Evolutionary conservation across 2,329 filamentous ascomycete species (phyloP).

Genomic region (Pestalotiopsis sp.): DNA sequence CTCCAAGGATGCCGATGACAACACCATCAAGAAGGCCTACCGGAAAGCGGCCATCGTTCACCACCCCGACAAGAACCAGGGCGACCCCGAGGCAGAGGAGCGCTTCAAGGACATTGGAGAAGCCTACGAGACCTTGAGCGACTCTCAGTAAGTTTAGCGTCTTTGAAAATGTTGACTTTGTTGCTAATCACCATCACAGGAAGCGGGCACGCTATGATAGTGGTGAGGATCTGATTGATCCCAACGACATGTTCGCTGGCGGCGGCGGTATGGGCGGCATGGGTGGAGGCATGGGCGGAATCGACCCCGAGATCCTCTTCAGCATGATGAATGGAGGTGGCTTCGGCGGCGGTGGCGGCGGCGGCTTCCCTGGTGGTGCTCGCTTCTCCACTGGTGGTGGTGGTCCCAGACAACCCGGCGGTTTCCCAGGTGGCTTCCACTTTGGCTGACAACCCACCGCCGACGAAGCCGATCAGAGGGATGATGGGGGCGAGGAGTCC

Average conservation of each 20-base stretch:
- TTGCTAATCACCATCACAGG: conserved; percentile 49
- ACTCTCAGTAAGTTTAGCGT: conserved; percentile 71
- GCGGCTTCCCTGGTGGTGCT: conserved; percentile 47
- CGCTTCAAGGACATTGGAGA: conserved; percentile 98
- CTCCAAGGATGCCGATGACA: conserved; percentile 80
- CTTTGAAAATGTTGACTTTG: background rate
- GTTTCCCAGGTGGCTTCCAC: conserved; percentile 57
- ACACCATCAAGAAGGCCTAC: conserved; percentile 95
- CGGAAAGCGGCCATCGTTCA: conserved; percentile 91
- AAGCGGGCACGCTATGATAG: conserved; percentile 91
- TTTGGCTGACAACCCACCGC: conserved; percentile 51
- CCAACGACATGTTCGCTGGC: conserved; percentile 80
- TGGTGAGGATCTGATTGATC: conserved; percentile 88
- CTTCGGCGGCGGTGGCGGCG: conserved; percentile 56
- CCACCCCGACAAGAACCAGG: conserved; percentile 97
- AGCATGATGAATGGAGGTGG: conserved; percentile 78
- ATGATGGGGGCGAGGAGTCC: conserved; percentile 20
- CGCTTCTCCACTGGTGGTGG: conserved; percentile 56
- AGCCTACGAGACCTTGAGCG: conserved; percentile 93
- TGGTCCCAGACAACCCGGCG: conserved; percentile 44
- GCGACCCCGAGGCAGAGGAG: conserved; percentile 80
- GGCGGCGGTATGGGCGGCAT: conserved; percentile 54
- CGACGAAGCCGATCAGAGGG: conserved; percentile 32
- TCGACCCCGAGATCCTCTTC: conserved; percentile 78
- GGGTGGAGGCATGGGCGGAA: conserved; percentile 58